phyloP scores from a whole-genome alignment of 306 rosid species.

The Ammopiptanthus mongolicus region DNA sequence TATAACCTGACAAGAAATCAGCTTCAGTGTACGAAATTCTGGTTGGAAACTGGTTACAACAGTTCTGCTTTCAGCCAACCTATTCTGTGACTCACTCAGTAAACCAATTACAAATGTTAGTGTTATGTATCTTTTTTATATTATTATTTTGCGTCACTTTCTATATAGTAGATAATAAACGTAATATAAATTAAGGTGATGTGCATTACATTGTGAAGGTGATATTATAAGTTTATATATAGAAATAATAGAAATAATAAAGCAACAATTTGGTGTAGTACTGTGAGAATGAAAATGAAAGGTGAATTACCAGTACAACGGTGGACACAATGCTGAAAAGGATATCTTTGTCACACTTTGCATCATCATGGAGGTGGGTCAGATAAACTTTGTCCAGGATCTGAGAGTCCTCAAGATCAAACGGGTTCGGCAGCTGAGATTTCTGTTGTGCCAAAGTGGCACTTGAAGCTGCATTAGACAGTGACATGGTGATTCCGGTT shows the following conservation, averaged over 20 bases:
- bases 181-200: background rate
- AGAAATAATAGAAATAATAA: background rate
- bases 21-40: conserved; percentile 22
- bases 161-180: background rate
- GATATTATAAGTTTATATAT: background rate
- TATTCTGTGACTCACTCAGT: background rate
- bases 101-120: background rate
- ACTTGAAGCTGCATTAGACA: background rate
- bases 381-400: conserved; percentile 31
- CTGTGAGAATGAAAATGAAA: background rate
- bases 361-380: conserved; percentile 31
- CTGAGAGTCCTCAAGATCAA: conserved; percentile 15
- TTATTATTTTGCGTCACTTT: background rate
- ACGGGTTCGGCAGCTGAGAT: conserved; percentile 17
- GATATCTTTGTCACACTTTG: conserved; percentile 13
- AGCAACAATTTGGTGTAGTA: background rate
- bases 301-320: conserved; percentile 14
- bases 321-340: conserved; percentile 27
- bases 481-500: conserved; percentile 21
- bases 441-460: background rate
- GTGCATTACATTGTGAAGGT: background rate
- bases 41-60: background rate
- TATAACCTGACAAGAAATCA: conserved; percentile 34
- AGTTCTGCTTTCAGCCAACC: conserved; percentile 10
- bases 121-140: background rate